These are phyloP conservation scores for Termitomyces sp. DNA, from an alignment of 768 basidiomycete species.

Conservation along the genomic window DNA sequence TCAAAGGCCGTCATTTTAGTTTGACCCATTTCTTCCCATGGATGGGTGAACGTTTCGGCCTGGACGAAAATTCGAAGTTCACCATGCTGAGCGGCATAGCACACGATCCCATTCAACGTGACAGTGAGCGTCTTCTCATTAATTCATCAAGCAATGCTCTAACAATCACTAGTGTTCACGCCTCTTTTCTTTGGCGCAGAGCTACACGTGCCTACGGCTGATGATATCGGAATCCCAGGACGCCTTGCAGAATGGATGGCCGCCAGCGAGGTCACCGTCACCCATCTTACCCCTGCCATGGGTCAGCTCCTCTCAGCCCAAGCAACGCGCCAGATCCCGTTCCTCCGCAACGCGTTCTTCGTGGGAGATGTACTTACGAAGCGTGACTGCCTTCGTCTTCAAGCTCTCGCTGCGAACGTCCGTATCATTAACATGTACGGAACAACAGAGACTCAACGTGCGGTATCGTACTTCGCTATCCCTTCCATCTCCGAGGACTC, in stretches of 20 bases:
- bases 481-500: slow-evolving; percentile 80
- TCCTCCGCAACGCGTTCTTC: slow-evolving; percentile 90
- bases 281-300: slow-evolving; percentile 98
- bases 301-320: slow-evolving; percentile 89
- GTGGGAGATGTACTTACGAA: slow-evolving; percentile 99
- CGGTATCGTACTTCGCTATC: slow-evolving; percentile 95
- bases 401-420: slow-evolving; percentile 88
- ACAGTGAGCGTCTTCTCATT: slow-evolving; percentile 66
- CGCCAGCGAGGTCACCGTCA: slow-evolving; percentile 84
- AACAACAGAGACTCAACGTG: slow-evolving; percentile 98
- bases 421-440: slow-evolving; percentile 99
- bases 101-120: slow-evolving; percentile 97
- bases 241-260: slow-evolving; percentile 99
- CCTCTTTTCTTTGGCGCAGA: slow-evolving; percentile 96
- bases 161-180: slow-evolving; percentile 75
- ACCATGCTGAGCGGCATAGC: slow-evolving; percentile 99
- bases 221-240: slow-evolving; percentile 96
- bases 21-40: slow-evolving; percentile 99
- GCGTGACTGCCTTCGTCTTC: slow-evolving; percentile 92
- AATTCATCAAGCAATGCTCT: slow-evolving; percentile 3
- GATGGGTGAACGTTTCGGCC: slow-evolving; percentile 89
- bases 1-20: slow-evolving; percentile 90
- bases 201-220: slow-evolving; percentile 92
- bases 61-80: slow-evolving; percentile 75
- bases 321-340: slow-evolving; percentile 82